Conservation (phyloP, 176 grass and related monocot genomes). For the Hordeum marinum region DNA sequence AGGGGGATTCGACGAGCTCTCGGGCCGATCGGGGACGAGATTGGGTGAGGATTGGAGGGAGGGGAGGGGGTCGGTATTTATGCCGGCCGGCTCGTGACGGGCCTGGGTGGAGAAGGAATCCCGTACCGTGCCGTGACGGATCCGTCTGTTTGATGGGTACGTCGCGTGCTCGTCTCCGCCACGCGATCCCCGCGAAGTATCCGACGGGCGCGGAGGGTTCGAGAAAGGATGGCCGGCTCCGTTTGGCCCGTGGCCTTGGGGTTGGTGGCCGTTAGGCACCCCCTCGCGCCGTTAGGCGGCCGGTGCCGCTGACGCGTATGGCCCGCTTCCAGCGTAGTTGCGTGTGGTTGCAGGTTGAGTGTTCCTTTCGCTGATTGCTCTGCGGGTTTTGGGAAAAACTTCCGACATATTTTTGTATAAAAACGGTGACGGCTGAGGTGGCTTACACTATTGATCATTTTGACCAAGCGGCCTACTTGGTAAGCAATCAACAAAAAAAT, state of each 20-base stretch:
- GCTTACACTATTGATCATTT: too few relatives aligned
- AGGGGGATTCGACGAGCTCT: background rate
- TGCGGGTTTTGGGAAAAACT: too few relatives aligned
- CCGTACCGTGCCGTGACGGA: slow-evolving; percentile 31
- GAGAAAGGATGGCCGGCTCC: background rate
- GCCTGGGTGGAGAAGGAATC: background rate
- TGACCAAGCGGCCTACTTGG: too few relatives aligned
- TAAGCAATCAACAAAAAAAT: too few relatives aligned
- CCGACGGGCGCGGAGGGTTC: background rate
- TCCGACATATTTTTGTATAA: too few relatives aligned
- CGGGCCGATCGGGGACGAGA: background rate
- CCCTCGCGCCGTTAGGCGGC: background rate
- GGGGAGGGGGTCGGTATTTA: background rate
- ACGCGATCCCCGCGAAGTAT: background rate
- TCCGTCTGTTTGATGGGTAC: background rate
- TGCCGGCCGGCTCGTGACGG: background rate
- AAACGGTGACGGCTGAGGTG: too few relatives aligned
- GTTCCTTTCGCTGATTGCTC: too few relatives aligned
- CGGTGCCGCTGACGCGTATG: background rate
- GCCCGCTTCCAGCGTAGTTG: background rate
- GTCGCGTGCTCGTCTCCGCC: background rate
- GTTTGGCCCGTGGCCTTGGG: background rate
- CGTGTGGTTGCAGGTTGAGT: too few relatives aligned
- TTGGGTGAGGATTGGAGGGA: background rate
- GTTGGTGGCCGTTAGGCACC: background rate